Base-by-base conservation (phyloP, 768 basidiomycete genomes). In the Kwoniella bestiolae region DNA sequence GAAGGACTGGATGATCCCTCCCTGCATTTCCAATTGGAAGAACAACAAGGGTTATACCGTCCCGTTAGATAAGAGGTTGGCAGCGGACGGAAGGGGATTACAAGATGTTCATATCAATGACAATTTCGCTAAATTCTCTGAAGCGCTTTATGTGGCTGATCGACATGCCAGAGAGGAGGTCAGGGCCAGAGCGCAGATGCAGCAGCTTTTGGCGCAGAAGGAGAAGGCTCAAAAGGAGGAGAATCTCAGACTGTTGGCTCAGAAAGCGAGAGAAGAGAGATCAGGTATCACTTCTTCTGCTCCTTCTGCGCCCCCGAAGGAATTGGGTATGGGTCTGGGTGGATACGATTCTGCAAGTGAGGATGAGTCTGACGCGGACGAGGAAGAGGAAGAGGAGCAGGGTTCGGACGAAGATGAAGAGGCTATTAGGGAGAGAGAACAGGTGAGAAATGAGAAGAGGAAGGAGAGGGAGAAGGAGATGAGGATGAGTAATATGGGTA, bases 1-100 rank as follows among this genome's bases (percentile, higher is more conserved):
- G 83, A 99, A 98, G 83, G 96, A 98, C 76, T 98, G 96, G 96
- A 96, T 97, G 94, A 97, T 99, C 63, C 96, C 96, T 18, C 96
- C 96, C 18, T 98, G 95, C 81, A 97, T 99, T 66, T 95, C 92
- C 28, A 99, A 99, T 83, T 99, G 96, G 96, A 99, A 99, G 84
- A 99, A 99, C 85, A 97, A 98, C 88, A 99, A 98, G 83, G 96
- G 96, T 86, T 99, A 94, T 81, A 98, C 96, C 1, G 97, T 98
- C 75, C 95, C 96, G 38, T 85, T 98, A 34, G 96, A 98, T 79
- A 98, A 99, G 83, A 91, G 95, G 69, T 84, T 99, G 58, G 96
- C 96, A 41, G 95, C 96, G 3, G 96, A 98, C 81, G 95, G 95
- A n/a, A 87, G 95, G 72, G 96, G 96, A 64, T 85, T 99, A 34